Evolutionary conservation across 768 basidiomycete genomes (phyloP), one percentile per base, ranked within the genome.

Genomic region (Mrakia gelida): DNA sequence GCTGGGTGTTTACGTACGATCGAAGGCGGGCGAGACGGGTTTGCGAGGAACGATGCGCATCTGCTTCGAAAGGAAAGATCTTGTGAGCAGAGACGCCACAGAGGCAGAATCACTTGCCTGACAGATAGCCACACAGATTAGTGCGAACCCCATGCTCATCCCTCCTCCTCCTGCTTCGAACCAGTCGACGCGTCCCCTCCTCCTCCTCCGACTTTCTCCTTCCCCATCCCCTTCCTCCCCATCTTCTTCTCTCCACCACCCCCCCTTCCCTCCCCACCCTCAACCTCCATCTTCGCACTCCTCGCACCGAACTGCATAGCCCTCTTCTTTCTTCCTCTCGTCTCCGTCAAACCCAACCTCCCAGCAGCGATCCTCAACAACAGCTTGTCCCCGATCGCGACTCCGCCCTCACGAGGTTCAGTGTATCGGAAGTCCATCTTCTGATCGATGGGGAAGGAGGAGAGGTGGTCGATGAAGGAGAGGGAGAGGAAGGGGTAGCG

Each of bases 281-380:
- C 80, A 23, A 73, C 80, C 78, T 81, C 81, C 79, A 84, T 80
- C 76, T 84, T 82, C 7, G 82, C 81, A 67, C 82, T 82, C 67
- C 83, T 80, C 21, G 89, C 92, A 26, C 96, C 96, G 85, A 99
- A 99, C 82, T 98, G 97, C 92, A 98, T 97, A 21, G 97, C 97
- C 78, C 92, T 84, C 85, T 99, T 99, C 83, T 92, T 94, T 80
- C 93, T 43, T 30, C 59, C 62, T 23, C 34, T 75, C 73, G 73
- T 45, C 54, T 34, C 61, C 54, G 2, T n/a, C 86, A 2, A 88
- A 84, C 62, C 94, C 28, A 94, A 81, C 80, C 89, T 89, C 80
- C 86, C 85, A 54, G 91, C 89, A 2, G 91, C 90, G 43, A 92
- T 83, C 75, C 97, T 86, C 73, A 98, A 82, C 68, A 98, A 82